Evolutionary conservation across 2,329 filamentous ascomycete species (phyloP), one percentile per base, ranked within the genome.

Genomic region (Penicillium rolfsii): DNA sequence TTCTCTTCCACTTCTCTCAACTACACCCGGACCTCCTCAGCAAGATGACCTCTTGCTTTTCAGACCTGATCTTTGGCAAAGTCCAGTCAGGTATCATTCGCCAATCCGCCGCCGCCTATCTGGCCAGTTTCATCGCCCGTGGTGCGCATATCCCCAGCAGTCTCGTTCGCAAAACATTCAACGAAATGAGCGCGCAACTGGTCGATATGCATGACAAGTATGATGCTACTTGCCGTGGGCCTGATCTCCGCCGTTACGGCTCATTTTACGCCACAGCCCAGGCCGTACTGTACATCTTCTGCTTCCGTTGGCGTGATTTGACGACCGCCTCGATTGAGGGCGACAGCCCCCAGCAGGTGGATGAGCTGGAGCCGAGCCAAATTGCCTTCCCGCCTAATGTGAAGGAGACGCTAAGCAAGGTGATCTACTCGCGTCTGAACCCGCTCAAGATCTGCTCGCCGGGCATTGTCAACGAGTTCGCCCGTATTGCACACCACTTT

Each of bases 301-400:
- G 95, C 81, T 99, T 99, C 82, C 89, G 95, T 58, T 99, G 95
- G 95, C 89, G 92, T 63, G 94, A 98, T 71, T 83, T 99, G 50
- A 89, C 85, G 1, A 85, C 84, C 3, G 85, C 89, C 14, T 79
- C 84, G 14, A 73, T 75, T 26, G 80, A 84, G 26, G 80, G 82
- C 46, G 83, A 86, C 55, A 74, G 85, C 1, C 83, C 87, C 16
- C 78, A 82, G 49, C 78, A 79, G 52, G 76, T 82, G n/a, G 79
- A 84, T 45, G 83, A 86, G 46, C 78, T 83, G 9, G 81, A 86
- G 38, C 61, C 88, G 2, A 87, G 89, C 66, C 91, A 96, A 59
- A 86, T 96, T 45, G 83, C 85, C 43, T 98, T 95, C 90, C 85
- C 90, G 55, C 83, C 87, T 8, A 86, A 86, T 26, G 85, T 95